These are phyloP conservation scores for Pythium plurisporium DNA, from an alignment of 352 stramenopile species.

Conservation along the genomic window DNA sequence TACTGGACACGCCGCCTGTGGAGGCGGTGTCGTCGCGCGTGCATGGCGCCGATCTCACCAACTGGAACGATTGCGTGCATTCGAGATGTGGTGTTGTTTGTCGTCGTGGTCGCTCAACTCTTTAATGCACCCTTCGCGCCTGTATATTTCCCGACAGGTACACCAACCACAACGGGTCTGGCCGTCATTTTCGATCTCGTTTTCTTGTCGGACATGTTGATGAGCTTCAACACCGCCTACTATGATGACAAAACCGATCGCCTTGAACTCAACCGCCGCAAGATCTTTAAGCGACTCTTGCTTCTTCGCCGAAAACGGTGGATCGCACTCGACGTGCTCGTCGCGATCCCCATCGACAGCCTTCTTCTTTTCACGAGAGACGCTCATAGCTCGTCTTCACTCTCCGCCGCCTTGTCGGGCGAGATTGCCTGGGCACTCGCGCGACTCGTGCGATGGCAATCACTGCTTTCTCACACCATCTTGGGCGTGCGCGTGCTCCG, in stretches of 20 bases:
- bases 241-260: constrained; percentile 12
- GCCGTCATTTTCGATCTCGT: constrained; percentile 8
- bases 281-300: constrained; percentile 1
- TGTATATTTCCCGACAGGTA: constrained; percentile 11
- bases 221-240: constrained; percentile 15
- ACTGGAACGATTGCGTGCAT: background rate
- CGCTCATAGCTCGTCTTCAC: background rate
- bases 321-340: constrained; percentile 5
- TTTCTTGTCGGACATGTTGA: constrained; percentile 8
- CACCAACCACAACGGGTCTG: background rate
- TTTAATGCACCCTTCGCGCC: constrained; percentile 12
- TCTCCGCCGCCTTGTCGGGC: background rate
- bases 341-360: constrained; percentile 3
- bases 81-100: background rate
- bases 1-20: background rate
- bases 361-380: background rate
- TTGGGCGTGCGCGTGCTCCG: constrained; percentile 5
- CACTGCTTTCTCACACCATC: constrained; percentile 2
- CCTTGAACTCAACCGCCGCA: constrained; percentile 7
- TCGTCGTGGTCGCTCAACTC: constrained; percentile 8
- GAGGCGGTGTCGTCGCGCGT: background rate
- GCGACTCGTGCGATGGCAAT: constrained; percentile 3
- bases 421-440: background rate
- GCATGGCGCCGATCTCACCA: constrained; percentile 3
- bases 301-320: background rate